A percentile compares a stretch with the other conserved stretches of the same genome.
Conservation (phyloP, 495 filamentous ascomycete genomes). For the Trichoderma orchidacearum region DNA sequence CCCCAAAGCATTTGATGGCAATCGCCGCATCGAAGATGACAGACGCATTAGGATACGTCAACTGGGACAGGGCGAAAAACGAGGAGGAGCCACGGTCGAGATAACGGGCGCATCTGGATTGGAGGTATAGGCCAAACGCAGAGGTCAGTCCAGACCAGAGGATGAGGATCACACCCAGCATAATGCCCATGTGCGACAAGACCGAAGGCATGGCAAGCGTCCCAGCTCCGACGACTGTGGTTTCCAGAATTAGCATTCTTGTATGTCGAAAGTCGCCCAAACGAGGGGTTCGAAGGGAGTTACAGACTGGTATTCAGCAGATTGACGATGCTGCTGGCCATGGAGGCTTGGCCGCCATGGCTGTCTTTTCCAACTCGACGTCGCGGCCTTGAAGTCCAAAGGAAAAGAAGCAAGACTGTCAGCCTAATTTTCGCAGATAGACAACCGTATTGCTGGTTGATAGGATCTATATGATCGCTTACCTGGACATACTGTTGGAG, state of each 20-base stretch:
- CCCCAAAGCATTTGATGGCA: conserved; percentile 95
- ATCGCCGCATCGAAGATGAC: conserved; percentile 94
- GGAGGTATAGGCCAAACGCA: conserved; percentile 89
- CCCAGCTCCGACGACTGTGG: conserved; percentile 80
- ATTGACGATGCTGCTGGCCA: conserved; percentile 87
- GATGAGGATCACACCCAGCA: conserved; percentile 70
- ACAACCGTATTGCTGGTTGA: not conserved
- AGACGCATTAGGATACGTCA: conserved; percentile 93
- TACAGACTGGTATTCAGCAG: conserved; percentile 79
- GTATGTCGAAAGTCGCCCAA: not conserved
- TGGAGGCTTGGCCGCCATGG: conserved; percentile 62
- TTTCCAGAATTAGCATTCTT: not conserved
- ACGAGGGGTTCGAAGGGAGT: conserved; percentile 6
- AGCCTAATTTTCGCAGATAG: not conserved
- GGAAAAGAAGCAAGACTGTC: not conserved
- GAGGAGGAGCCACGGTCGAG: conserved; percentile 66
- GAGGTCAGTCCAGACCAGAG: conserved; percentile 81
- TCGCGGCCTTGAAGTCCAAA: conserved; percentile 11
- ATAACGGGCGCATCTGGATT: conserved; percentile 82
- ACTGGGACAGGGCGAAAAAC: conserved; percentile 88
- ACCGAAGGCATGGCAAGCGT: conserved; percentile 90
- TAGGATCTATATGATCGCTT: no score
- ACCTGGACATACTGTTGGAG: conserved; percentile 28
- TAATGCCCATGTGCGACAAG: conserved; percentile 80
- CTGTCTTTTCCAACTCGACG: conserved; percentile 24